Evolutionary conservation across 805 yeast species (phyloP).

Genomic region (Wickerhamiella allomyrinae): DNA sequence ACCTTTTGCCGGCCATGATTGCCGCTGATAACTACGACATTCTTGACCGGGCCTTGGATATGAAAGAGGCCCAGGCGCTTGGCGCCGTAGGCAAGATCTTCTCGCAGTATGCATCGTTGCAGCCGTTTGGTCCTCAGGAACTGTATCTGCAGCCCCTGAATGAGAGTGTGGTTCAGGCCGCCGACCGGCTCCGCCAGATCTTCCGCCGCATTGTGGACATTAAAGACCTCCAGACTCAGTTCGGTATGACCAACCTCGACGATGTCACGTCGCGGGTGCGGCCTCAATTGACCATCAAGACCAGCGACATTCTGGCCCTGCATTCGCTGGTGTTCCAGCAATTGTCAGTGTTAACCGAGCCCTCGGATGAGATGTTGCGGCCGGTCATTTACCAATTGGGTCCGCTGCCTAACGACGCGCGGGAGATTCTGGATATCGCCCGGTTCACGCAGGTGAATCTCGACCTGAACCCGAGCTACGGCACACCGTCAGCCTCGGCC

Average conservation of each 20-base stretch:
- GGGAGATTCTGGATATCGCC: constrained; percentile 36
- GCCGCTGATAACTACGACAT: constrained; percentile 38
- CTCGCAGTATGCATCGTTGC: constrained; percentile 52
- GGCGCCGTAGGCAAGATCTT: constrained; percentile 42
- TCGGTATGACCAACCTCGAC: constrained; percentile 44
- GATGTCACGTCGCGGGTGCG: constrained; percentile 45
- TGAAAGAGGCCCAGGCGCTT: constrained; percentile 37
- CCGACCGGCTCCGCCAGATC: constrained; percentile 33
- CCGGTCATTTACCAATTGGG: constrained; percentile 31
- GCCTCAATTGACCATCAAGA: constrained; percentile 26
- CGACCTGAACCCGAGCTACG: constrained; percentile 43
- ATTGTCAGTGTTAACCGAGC: constrained; percentile 10
- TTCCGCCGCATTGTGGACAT: constrained; percentile 38
- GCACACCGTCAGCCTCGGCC: constrained; percentile 18
- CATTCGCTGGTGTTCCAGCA: constrained; percentile 26
- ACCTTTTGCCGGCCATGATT: constrained; percentile 25
- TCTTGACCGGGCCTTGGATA: constrained; percentile 24
- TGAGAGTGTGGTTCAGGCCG: constrained; percentile 45
- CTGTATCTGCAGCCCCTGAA: constrained; percentile 68
- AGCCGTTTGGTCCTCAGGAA: constrained; percentile 46
- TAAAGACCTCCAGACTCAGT: constrained; percentile 43
- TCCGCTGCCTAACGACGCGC: constrained; percentile 31
- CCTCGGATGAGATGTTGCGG: constrained; percentile 39
- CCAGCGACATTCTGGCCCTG: constrained; percentile 26
- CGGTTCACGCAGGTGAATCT: constrained; percentile 41